Base-by-base conservation (phyloP, 305 asterid genomes). In the Ajuga reptans region DNA sequence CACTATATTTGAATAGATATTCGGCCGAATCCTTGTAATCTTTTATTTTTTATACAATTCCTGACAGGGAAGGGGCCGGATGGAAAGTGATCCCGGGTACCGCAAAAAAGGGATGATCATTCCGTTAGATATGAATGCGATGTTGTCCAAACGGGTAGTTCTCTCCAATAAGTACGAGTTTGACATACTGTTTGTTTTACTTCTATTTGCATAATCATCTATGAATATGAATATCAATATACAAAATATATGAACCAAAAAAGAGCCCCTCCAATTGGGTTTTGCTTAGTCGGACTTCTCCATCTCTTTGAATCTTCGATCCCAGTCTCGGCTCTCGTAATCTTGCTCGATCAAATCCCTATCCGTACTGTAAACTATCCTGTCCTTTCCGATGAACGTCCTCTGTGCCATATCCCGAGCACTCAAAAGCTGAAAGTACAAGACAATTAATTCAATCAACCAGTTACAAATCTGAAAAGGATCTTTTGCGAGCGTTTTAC, bases 351-450 rank as follows among this genome's bases (percentile, higher is more conserved):
- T 55, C 69, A 91, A 46, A 80, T 91, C 96, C 82, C 77, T 86
- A 59, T 86, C 95, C 0, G 96, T 91, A 58, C 96, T 93, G 73
- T 93, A 93, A 24, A 93, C 87, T 59, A 93, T 93, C 73, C 80
- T 81, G 71, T 93, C 99, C 85, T 84, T 72, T 42, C 99, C 83
- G 41, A 94, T 89, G 78, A 84, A 86, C 14, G 91, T 89, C 83
- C 83, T 82, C 69, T 91, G 89, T 8, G 99, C 96, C 97, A 94
- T 89, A 78, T 91, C 96, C 64, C 99, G 85, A 5, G 99, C 97
- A 71, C 91, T 94, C 82, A 87, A 69, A 73, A 94, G 80, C 99
- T 92, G 92, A 59, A 68, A 60, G 42, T 66, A 45, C 29, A 66
- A 21, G 27, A 21, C 27, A 1, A 21, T 21, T 21, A 21, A n/a